These are phyloP conservation scores for Salix exigua DNA, from an alignment of 345 rosid species.

Conservation along the genomic window DNA sequence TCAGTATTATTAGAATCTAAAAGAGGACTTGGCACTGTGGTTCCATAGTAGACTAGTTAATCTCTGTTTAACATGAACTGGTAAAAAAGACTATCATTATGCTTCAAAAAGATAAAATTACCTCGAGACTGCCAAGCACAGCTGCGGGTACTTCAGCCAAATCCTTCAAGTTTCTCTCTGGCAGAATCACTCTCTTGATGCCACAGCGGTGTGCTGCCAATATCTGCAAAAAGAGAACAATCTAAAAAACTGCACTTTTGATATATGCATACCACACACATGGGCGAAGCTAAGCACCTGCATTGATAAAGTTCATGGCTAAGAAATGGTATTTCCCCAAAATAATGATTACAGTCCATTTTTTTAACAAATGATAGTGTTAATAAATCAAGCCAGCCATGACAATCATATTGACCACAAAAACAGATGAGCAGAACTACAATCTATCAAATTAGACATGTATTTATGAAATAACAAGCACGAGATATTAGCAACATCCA, in stretches of 20 bases:
- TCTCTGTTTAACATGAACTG: not conserved
- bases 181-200: conserved; percentile 89
- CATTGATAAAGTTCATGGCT: not conserved
- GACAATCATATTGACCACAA: not conserved
- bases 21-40: not conserved
- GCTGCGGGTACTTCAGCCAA: conserved; percentile 87
- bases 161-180: conserved; percentile 92
- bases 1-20: not conserved
- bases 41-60: not conserved
- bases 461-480: not conserved
- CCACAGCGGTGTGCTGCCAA: conserved; percentile 94
- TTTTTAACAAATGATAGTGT: not conserved
- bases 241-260: not conserved
- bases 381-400: not conserved
- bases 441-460: not conserved
- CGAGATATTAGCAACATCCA: not conserved
- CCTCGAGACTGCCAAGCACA: conserved; percentile 83
- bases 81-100: not conserved
- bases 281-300: not conserved
- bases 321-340: not conserved
- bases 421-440: not conserved
- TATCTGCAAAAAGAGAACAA: conserved; percentile 45
- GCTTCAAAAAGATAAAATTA: conserved; percentile 22
- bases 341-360: not conserved
- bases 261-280: not conserved